A percentile compares a stretch with the other conserved stretches of the same genome.
phyloP scores from a whole-genome alignment of 1,284 basidiomycete species.

The Ustilago xerochloae region DNA sequence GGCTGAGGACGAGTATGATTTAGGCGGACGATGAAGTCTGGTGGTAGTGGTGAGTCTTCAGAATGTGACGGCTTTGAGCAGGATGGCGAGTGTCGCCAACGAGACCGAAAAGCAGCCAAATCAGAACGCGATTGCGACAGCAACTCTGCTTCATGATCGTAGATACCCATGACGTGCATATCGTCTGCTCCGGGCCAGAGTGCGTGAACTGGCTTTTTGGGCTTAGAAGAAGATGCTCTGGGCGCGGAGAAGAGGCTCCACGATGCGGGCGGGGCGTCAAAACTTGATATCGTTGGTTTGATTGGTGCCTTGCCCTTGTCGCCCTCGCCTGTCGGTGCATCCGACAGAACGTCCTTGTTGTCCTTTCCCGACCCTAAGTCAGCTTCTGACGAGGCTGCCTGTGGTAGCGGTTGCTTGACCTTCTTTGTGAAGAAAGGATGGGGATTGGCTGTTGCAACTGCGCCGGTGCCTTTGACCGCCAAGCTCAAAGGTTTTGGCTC shows the following conservation, averaged over 20 bases:
- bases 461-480: slow-evolving; percentile 28
- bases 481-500: slow-evolving; percentile 33
- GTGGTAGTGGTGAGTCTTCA: neutral
- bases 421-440: slow-evolving; percentile 45
- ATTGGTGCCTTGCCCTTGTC: slow-evolving; percentile 6
- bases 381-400: neutral
- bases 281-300: slow-evolving; percentile 2
- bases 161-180: slow-evolving; percentile 17
- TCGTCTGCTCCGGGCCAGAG: slow-evolving; percentile 23
- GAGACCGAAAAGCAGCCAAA: slow-evolving; percentile 18
- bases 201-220: slow-evolving; percentile 26
- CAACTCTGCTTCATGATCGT: slow-evolving; percentile 1
- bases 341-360: no score
- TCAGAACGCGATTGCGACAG: slow-evolving; percentile 1
- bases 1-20: slow-evolving; percentile 13
- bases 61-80: neutral
- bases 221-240: slow-evolving; percentile 4
- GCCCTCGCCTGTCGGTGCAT: no score
- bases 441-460: slow-evolving; percentile 10
- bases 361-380: neutral
- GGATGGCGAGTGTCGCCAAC: neutral
- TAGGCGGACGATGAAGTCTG: slow-evolving; percentile 15
- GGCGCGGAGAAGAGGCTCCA: slow-evolving; percentile 40
- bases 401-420: slow-evolving; percentile 5
- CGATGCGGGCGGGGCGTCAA: slow-evolving; percentile 9